Conservation (phyloP, 345 rosid genomes). For the Gossypium thurberi region DNA sequence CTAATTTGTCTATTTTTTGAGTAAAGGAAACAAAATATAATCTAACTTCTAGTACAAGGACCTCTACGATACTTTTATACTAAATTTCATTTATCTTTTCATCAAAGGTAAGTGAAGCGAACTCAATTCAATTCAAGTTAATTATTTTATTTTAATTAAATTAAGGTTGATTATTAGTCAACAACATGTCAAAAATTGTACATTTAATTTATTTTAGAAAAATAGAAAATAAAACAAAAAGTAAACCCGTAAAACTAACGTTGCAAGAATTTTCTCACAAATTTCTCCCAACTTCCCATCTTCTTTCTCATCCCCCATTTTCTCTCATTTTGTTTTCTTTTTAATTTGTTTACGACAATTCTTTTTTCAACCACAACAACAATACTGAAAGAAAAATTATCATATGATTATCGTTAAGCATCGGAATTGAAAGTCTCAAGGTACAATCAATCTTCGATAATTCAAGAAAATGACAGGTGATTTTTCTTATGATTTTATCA, state of each 20-base stretch:
- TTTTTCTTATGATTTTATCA: neutral
- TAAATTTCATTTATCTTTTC: no score
- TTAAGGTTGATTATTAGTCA: no score
- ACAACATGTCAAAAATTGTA: no score
- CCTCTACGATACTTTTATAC: no score
- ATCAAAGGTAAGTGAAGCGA: no score
- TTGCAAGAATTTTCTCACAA: neutral
- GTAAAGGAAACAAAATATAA: no score
- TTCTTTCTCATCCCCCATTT: neutral
- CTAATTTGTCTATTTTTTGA: no score
- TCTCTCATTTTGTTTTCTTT: neutral
- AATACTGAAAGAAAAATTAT: neutral
- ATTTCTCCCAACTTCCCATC: neutral
- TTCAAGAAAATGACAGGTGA: neutral
- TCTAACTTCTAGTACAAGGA: no score
- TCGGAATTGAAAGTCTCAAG: neutral
- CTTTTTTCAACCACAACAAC: neutral
- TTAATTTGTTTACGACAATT: neutral
- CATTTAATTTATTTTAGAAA: neutral
- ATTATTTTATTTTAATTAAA: no score
- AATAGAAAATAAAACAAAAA: neutral
- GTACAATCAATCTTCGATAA: neutral
- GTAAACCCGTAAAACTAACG: neutral
- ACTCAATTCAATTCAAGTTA: no score
- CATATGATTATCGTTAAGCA: neutral